Evolutionary conservation across 2,329 filamentous ascomycete species (phyloP), one percentile per base, ranked within the genome.

Genomic region (Exophiala aquamarina): DNA sequence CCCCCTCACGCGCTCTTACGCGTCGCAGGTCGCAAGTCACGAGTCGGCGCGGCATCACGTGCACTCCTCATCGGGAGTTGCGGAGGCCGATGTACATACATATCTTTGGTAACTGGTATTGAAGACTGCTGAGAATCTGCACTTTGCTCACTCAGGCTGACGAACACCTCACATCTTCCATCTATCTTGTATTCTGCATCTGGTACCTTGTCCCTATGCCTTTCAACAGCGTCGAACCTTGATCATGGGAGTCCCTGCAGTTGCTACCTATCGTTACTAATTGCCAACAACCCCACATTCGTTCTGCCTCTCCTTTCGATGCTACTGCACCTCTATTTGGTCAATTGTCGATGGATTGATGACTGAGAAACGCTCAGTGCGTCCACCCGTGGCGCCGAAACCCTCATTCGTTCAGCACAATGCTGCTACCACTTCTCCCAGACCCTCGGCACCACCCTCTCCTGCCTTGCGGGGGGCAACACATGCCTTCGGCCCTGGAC

Each of bases 331-430:
- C 45, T 32, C 40, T 38, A 15, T 44, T 32, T 37, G 38, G 41
- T 31, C 38, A 21, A 31, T 17, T 44, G 42, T 47, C 46, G 20
- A 56, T 58, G 54, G 50, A 56, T 59, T 52, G 41, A 59, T 59
- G 56, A 57, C 29, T 50, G 54, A 57, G 42, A 53, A 51, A 32
- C 48, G 52, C 44, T 40, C 54, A 47, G 47, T 55, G 56, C 55
- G 52, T 53, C 56, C 56, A 46, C 43, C 52, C 44, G 52, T 57
- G 52, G 55, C 57, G 49, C 53, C 55, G 11, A 59, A 59, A 49
- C 57, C 57, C 26, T 44, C 49, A 14, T 54, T 54, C 49, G 52
- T 55, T 14, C 47, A 42, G 14, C 50, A 50, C 17, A 42, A 53
- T 51, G 50, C 34, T 28, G 32, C 41, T 15, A 34, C 50, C 13